Base-by-base conservation (phyloP, 352 stramenopile genomes). In the Poterioochromonas sp. region DNA sequence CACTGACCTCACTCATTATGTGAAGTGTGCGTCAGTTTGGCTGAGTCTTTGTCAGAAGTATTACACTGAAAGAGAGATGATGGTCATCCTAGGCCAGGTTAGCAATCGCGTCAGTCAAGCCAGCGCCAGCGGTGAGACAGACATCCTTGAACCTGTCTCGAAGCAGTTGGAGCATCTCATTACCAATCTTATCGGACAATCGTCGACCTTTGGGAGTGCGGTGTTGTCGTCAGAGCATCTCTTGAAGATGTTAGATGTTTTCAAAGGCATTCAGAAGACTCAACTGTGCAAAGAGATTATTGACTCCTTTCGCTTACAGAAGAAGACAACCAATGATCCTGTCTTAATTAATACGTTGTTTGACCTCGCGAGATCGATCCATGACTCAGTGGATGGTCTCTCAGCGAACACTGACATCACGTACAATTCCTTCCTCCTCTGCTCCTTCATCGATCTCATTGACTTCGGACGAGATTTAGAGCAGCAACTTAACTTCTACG, bases 21-120 rank as follows among this genome's bases (percentile, higher is more conserved):
- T 94, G 82, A 83, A 89, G 70, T 92, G 88, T 80, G 86, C 87
- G 2, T 89, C 89, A 15, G 87, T 86, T 40, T 94, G 88, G 49
- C 89, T 94, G 86, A 89, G 92, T 77, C 83, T 93, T 20, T 87
- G 94, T 32, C 85, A 93, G 15, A 85, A 85, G 26, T 88, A 95
- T 76, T 95, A 91, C 76, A 87, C 85, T 76, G 85, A 90, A 49
- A 85, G 86, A 22, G 89, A 95, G 73, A 87, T 90, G 2, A 81
- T 90, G 22, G 89, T 94, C 11, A 69, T 95, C n/a, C 80, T 95
- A 0, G 88, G 89, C 41, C 39, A 88, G 93, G 73, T 85, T 93
- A n/a, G 85, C 92, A 15, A 58, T 15, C 15, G 26, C 15, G 15
- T 58, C 15, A 26, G 47, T 26, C 87, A 88, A 32, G n/a, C n/a